Evolutionary conservation across 73 alveolate species (phyloP), one percentile per base, ranked within the genome.

Genomic region (Paraurostyla sp.): DNA sequence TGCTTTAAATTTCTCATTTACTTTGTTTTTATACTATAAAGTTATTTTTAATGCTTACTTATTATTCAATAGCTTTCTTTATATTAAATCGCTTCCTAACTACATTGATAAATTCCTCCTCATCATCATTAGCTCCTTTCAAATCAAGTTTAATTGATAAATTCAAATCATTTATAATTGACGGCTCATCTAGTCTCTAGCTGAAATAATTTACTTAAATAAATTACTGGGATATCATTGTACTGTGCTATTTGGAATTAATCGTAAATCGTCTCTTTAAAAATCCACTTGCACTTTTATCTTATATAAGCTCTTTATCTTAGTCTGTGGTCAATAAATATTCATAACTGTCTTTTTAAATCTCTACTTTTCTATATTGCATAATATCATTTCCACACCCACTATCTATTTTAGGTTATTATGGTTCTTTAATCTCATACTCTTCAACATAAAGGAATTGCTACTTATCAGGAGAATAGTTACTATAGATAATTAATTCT

Each of bases 41-140:
- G 4, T 9, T 54, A 20, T 13, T 13, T 4, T 54, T 18, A 15
- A 9, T 20, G 18, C 40, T 38, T 65, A 65, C 82, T 15, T 35
- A 1, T 38, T 22, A 18, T 35, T 65, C 36, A 6, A 65, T 13
- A 36, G 82, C 35, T 38, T 38, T 65, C 25, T 38, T 33, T 16
- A 40, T 1, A 36, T 11, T 2, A 38, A 65, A 65, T 13, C 9
- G 36, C 23, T 20, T 65, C 41, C 82, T 65, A 6, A 58, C 58
- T 38, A 13, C 58, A 0, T 4, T 22, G 13, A 65, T 40, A 6
- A 9, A 2, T 36, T 9, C 41, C 1, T 65, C 82, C 46, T 65
- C 82, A 40, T 65, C 82, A 65, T 65, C 82, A 38, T 65, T 65
- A 23, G 25, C 36, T 3, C 82, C 82, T 35, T 65, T 65, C 36